These are phyloP conservation scores for Mortierella sp. DNA, from an alignment of 371 early-diverging fungal species.

Conservation along the genomic window DNA sequence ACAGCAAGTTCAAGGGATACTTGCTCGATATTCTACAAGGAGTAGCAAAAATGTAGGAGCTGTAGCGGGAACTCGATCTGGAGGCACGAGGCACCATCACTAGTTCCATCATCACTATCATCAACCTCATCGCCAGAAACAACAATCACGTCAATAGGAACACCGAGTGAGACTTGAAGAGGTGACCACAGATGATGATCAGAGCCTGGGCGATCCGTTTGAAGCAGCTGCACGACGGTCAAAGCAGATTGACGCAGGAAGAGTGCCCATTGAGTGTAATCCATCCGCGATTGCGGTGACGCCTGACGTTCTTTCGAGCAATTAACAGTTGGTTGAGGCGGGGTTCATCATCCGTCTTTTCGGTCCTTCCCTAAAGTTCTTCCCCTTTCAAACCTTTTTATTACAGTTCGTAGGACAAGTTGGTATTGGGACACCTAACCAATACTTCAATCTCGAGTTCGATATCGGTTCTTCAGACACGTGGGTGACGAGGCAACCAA, in stretches of 20 bases:
- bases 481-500: conserved; percentile 41
- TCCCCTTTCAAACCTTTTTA: too few relatives aligned
- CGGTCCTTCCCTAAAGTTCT: too few relatives aligned
- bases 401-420: conserved; percentile 59
- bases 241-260: conserved; percentile 14
- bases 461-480: conserved; percentile 67
- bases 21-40: background rate
- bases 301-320: background rate
- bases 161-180: too few relatives aligned
- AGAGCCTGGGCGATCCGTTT: background rate
- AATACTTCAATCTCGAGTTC: conserved; percentile 59
- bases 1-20: conserved; percentile 4
- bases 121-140: too few relatives aligned
- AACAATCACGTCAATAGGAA: too few relatives aligned
- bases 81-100: background rate
- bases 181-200: background rate
- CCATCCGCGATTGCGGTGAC: conserved; percentile 14
- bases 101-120: too few relatives aligned
- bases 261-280: conserved; percentile 16
- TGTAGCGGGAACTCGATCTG: background rate
- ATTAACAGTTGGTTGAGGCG: background rate
- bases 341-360: too few relatives aligned
- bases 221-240: conserved; percentile 1
- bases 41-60: background rate
- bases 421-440: conserved; percentile 61